Evolutionary conservation across 331 rosid species (phyloP).

Genomic region (Erythrophleum ivorense): DNA sequence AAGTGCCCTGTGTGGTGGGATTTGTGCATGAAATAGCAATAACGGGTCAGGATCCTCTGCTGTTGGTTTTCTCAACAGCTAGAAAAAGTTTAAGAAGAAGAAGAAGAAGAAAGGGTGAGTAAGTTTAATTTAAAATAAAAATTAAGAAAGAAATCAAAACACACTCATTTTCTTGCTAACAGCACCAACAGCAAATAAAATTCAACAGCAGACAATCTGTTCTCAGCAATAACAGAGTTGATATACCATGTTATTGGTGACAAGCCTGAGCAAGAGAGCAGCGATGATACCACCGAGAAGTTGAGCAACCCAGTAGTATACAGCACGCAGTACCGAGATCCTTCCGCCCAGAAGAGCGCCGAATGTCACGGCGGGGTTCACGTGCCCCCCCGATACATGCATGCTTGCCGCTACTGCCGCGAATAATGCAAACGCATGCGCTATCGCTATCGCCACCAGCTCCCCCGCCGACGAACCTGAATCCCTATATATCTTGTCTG

Average conservation of each 20-base stretch:
- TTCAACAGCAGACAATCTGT: no score
- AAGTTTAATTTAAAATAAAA: no score
- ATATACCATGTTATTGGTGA: constrained; percentile 81
- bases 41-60: no score
- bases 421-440: constrained; percentile 77
- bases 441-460: constrained; percentile 62
- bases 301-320: constrained; percentile 92
- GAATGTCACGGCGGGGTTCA: constrained; percentile 92
- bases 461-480: constrained; percentile 64
- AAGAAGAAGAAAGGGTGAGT: no score
- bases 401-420: constrained; percentile 76
- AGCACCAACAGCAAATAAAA: no score
- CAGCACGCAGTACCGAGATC: constrained; percentile 71
- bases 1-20: no score
- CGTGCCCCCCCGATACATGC: constrained; percentile 88
- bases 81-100: no score
- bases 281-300: constrained; percentile 80
- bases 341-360: constrained; percentile 90
- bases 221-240: neutral
- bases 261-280: constrained; percentile 80
- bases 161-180: no score
- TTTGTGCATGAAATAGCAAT: no score
- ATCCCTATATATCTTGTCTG: constrained; percentile 77
- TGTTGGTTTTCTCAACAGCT: no score
- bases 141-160: no score